Base-by-base conservation (phyloP, 805 yeast species). In the Metschnikowia sp. region DNA sequence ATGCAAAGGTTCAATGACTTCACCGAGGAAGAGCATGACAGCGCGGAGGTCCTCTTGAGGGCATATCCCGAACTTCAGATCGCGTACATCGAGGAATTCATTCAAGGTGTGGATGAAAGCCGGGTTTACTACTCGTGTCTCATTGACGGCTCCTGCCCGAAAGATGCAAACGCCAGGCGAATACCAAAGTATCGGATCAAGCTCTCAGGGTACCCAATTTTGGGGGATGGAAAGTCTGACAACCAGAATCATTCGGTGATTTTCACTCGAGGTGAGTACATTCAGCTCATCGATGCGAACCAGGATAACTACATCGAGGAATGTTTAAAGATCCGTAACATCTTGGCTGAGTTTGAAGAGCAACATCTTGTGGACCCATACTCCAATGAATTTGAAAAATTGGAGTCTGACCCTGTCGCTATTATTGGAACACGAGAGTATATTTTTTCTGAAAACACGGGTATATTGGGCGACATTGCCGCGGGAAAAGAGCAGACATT, bases 71-170 rank as follows among this genome's bases (percentile, higher is more conserved):
- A 85, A 59, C 72, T 88, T 59, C 88, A 84, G 65, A 89, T 92
- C 70, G 96, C 97, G 47, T 92, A 89, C 75, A 78, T 92, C 60
- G 97, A 92, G 61, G 96, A 91, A 75, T 96, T 88, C 68, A 86
- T 61, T 51, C 86, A 88, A 53, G 69, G 75, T 50, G 85, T 79
- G 60, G 85, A 84, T 8, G 52, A 49, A 7, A 87, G 82, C 61
- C 81, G 84, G 64, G 75, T 83, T 64, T 84, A 82, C 57, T 86
- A 78, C 67, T 84, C 92, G 47, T 84, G 88, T 54, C 73, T 86
- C 62, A 84, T 86, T 60, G 94, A 86, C 70, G 94, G 94, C 48
- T 84, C 83, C 57, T 84, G 88, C 73, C 85, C 84, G 32, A 53
- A 41, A 18, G 64, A 83, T 66, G 76, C 75, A 60, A 77, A 75